A percentile compares a stretch with the other conserved stretches of the same genome.
These are phyloP conservation scores for Hippophae rhamnoides DNA, from an alignment of 306 rosid genomes.

Conservation along the genomic window DNA sequence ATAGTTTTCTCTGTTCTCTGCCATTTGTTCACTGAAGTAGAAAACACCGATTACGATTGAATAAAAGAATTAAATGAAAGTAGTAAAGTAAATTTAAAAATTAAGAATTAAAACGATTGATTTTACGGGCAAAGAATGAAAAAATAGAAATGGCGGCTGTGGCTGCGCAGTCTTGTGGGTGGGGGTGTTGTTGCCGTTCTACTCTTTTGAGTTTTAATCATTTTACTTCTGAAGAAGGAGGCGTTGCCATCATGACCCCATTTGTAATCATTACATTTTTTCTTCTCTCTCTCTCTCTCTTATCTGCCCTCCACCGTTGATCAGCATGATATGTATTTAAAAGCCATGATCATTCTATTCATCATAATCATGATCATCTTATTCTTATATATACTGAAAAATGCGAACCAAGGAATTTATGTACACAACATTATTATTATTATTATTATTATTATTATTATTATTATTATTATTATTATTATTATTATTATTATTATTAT, in stretches of 20 bases:
- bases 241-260: conserved; percentile 41
- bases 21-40: no score
- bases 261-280: conserved; percentile 23
- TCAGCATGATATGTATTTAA: neutral
- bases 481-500: no score
- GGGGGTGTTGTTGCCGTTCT: neutral
- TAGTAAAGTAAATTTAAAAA: conserved; percentile 3
- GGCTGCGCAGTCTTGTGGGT: conserved; percentile 53
- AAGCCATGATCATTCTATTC: no score
- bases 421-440: no score
- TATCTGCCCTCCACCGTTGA: neutral
- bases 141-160: conserved; percentile 58
- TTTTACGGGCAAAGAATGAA: neutral
- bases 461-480: no score
- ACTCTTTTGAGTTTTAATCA: conserved; percentile 16
- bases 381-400: neutral
- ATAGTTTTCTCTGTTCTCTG: no score
- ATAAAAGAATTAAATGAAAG: neutral
- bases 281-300: neutral
- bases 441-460: no score
- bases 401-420: no score
- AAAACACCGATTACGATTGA: neutral
- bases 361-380: neutral
- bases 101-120: neutral
- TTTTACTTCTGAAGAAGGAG: conserved; percentile 17